Conservation (phyloP, 1,139 yeast species). For the Pichia inconspicua region DNA sequence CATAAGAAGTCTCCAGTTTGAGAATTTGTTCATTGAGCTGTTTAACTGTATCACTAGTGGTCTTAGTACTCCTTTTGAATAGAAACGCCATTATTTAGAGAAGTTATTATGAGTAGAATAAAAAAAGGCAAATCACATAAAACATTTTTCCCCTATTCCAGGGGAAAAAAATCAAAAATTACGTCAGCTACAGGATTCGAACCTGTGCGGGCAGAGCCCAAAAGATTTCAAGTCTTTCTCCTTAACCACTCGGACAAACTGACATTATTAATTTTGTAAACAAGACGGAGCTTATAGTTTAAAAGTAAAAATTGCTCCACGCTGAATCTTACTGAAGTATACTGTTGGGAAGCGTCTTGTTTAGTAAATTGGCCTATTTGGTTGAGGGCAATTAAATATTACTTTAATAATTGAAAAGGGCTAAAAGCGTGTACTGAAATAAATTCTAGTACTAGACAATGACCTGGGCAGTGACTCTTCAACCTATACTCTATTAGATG, state of each 20-base stretch:
- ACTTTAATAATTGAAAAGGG: too few species aligned
- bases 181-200: slow-evolving; percentile 33
- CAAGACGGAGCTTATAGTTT: neutral
- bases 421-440: too few species aligned
- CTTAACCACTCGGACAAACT: slow-evolving; percentile 33
- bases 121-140: neutral
- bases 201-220: slow-evolving; percentile 35
- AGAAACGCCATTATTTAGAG: slow-evolving; percentile 65
- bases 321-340: too few species aligned
- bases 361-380: too few species aligned
- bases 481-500: too few species aligned
- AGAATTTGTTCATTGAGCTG: slow-evolving; percentile 65
- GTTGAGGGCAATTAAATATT: too few species aligned
- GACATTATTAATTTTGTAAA: neutral
- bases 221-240: slow-evolving; percentile 35
- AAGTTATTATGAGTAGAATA: neutral
- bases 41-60: slow-evolving; percentile 77
- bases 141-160: neutral
- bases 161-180: neutral
- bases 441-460: too few species aligned
- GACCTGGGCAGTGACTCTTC: too few species aligned
- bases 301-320: too few species aligned
- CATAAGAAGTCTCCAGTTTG: slow-evolving; percentile 47
- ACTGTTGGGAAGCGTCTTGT: too few species aligned
- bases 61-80: slow-evolving; percentile 86